These are phyloP conservation scores for Podospora sp. DNA, from an alignment of 495 filamentous ascomycete genomes.

Conservation along the genomic window DNA sequence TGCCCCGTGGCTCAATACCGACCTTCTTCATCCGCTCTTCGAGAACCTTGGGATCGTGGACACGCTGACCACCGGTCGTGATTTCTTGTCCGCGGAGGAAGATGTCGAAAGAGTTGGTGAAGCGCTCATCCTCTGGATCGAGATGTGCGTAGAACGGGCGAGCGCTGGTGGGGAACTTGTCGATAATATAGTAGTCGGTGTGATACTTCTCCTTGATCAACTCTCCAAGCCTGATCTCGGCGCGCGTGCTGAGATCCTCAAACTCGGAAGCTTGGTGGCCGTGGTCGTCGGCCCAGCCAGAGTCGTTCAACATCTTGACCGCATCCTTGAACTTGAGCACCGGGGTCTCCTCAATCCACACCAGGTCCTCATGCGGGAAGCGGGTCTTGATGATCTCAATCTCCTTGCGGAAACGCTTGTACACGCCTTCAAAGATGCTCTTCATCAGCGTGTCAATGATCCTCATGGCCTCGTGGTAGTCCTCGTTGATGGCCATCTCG, in stretches of 20 bases:
- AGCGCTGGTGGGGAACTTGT: constrained; percentile 85
- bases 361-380: constrained; percentile 62
- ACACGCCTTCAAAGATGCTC: constrained; percentile 79
- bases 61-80: constrained; percentile 86
- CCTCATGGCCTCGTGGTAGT: constrained; percentile 88
- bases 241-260: constrained; percentile 81
- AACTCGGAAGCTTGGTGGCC: constrained; percentile 66
- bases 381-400: constrained; percentile 66
- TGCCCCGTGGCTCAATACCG: constrained; percentile 71
- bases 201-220: constrained; percentile 82
- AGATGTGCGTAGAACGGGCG: constrained; percentile 96
- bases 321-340: constrained; percentile 79
- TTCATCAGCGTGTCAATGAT: constrained; percentile 85
- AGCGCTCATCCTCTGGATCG: constrained; percentile 68
- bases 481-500: constrained; percentile 85
- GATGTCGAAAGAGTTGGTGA: constrained; percentile 94
- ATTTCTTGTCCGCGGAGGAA: constrained; percentile 95
- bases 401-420: constrained; percentile 67
- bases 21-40: constrained; percentile 72
- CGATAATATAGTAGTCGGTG: constrained; percentile 92
- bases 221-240: constrained; percentile 83
- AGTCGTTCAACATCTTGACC: constrained; percentile 76
- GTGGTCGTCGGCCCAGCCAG: constrained; percentile 76
- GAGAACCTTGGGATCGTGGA: constrained; percentile 77
- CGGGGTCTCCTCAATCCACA: constrained; percentile 80